phyloP scores from a whole-genome alignment of 768 basidiomycete genomes.

The Pulveroboletus sp. region DNA sequence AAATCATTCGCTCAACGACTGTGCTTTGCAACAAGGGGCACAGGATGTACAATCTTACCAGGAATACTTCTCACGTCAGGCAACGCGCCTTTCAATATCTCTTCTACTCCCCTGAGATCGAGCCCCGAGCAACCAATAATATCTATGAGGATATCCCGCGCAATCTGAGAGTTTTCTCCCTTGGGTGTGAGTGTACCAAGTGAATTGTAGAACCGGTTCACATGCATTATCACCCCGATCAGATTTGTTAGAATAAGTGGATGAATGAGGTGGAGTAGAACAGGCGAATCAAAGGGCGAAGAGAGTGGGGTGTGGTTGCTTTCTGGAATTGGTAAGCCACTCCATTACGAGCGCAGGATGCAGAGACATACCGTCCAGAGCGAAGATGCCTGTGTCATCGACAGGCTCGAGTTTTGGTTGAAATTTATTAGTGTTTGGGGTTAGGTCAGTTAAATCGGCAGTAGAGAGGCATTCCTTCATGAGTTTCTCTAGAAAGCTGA shows the following conservation, averaged over 20 bases:
- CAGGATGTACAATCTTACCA: conserved; percentile 18
- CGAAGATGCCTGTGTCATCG: conserved; percentile 24
- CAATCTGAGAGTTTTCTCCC: conserved; percentile 59
- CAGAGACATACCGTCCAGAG: conserved; percentile 21
- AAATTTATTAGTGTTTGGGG: conserved; percentile 9
- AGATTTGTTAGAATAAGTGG: conserved; percentile 56
- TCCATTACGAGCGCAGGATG: conserved; percentile 40
- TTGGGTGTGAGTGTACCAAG: conserved; percentile 50
- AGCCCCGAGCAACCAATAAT: conserved; percentile 61
- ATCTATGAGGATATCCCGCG: conserved; percentile 59
- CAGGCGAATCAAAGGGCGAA: conserved; percentile 32
- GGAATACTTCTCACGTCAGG: conserved; percentile 19
- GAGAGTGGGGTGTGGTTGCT: conserved; percentile 8
- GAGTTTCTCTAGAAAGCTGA: conserved; percentile 56
- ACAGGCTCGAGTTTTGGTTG: conserved; percentile 26
- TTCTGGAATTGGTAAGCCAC: conserved; percentile 24
- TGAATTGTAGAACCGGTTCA: conserved; percentile 54
- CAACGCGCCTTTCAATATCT: conserved; percentile 39
- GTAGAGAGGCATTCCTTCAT: conserved; percentile 48
- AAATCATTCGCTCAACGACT: background rate
- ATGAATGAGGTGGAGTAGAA: conserved; percentile 58
- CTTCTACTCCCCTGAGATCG: conserved; percentile 48
- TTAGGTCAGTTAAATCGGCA: conserved; percentile 21
- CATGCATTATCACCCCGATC: conserved; percentile 44
- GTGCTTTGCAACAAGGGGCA: background rate